phyloP scores from a whole-genome alignment of 2,329 filamentous ascomycete species.

The Pyrenochaeta sp. region DNA sequence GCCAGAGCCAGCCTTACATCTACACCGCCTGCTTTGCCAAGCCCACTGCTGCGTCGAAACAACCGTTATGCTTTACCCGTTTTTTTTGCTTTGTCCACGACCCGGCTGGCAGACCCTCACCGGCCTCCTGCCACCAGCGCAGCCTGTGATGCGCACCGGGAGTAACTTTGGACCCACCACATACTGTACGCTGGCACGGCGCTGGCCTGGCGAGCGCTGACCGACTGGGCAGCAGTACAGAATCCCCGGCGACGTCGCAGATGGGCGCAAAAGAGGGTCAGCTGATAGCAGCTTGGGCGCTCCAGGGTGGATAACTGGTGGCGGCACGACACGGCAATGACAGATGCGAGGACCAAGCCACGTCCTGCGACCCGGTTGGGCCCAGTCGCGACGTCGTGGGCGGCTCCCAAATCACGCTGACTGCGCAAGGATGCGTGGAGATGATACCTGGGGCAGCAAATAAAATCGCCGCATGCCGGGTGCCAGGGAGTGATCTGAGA shows the following conservation, averaged over 20 bases:
- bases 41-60: slow-evolving; percentile 38
- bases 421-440: slow-evolving; percentile 31
- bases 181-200: slow-evolving; percentile 8
- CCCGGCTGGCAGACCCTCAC: slow-evolving; percentile 27
- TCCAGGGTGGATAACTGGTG: slow-evolving; percentile 25
- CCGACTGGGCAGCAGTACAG: slow-evolving; percentile 29
- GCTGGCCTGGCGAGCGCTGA: not conserved
- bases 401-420: slow-evolving; percentile 33
- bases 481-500: slow-evolving; percentile 17
- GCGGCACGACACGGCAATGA: slow-evolving; percentile 28
- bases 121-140: slow-evolving; percentile 33
- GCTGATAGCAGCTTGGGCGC: slow-evolving; percentile 33
- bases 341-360: slow-evolving; percentile 21
- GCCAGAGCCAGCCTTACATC: slow-evolving; percentile 48
- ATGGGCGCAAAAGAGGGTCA: slow-evolving; percentile 35
- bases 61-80: slow-evolving; percentile 45
- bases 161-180: slow-evolving; percentile 30
- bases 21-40: slow-evolving; percentile 33
- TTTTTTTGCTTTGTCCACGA: slow-evolving; percentile 22
- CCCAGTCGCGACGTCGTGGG: slow-evolving; percentile 28
- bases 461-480: slow-evolving; percentile 33
- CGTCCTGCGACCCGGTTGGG: slow-evolving; percentile 32
- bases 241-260: slow-evolving; percentile 20
- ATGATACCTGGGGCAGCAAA: slow-evolving; percentile 42
- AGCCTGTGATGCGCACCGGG: slow-evolving; percentile 41